Percentiles rank a stretch among this genome's conserved stretches.
These are phyloP conservation scores for Closterium sp. DNA, from an alignment of 139 green algal genomes.

Conservation along the genomic window DNA sequence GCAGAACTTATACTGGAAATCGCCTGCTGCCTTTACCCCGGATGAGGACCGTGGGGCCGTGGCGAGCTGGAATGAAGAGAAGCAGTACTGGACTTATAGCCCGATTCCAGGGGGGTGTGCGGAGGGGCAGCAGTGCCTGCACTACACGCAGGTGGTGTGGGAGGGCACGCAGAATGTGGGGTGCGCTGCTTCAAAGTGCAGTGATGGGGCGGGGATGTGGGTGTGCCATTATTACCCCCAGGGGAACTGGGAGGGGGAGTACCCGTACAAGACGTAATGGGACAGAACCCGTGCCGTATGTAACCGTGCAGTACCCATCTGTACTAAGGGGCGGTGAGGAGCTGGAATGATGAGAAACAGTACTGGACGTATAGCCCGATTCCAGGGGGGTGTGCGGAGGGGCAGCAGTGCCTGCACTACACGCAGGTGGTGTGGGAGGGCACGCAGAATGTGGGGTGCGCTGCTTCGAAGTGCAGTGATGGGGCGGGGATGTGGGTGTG, in stretches of 20 bases:
- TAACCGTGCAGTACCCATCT: too few species aligned
- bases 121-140: background rate
- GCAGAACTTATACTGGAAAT: background rate
- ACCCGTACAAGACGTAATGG: background rate
- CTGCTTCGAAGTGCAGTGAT: background rate
- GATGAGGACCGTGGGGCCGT: background rate
- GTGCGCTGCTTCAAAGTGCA: background rate
- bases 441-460: background rate
- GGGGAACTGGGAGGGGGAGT: slow-evolving; percentile 1
- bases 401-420: background rate
- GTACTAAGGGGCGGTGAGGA: background rate
- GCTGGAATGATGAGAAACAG: background rate
- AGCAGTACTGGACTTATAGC: background rate
- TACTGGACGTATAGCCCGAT: background rate
- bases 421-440: background rate
- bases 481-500: background rate
- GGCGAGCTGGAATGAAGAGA: background rate
- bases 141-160: slow-evolving; percentile 1
- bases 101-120: background rate
- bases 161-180: background rate
- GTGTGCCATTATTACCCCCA: background rate
- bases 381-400: background rate
- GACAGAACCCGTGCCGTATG: background rate
- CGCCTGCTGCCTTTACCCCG: background rate
- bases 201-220: background rate